phyloP scores from a whole-genome alignment of 768 basidiomycete genomes.

The Hirschioporus abietinus region DNA sequence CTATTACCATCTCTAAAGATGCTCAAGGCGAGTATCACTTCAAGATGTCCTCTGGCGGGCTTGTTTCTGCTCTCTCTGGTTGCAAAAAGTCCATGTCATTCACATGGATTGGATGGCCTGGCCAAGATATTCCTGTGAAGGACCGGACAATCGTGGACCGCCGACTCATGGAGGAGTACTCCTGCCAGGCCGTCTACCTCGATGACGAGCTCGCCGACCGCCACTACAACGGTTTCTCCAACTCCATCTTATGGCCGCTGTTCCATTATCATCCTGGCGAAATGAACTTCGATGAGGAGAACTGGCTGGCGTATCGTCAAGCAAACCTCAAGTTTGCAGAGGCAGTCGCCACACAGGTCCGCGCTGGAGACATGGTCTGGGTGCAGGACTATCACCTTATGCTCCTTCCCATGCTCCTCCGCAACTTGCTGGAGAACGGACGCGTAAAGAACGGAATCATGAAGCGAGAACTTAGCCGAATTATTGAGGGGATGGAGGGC shows the following conservation, averaged over 20 bases:
- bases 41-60: conserved; percentile 98
- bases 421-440: conserved; percentile 77
- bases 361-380: conserved; percentile 94
- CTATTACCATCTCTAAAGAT: conserved; percentile 94
- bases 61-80: conserved; percentile 93
- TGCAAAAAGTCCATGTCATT: conserved; percentile 98
- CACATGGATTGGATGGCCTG: conserved; percentile 97
- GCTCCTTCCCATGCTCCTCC: conserved; percentile 95
- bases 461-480: conserved; percentile 55
- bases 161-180: conserved; percentile 90
- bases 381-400: conserved; percentile 98
- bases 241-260: conserved; percentile 98
- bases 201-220: conserved; percentile 97
- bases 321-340: conserved; percentile 95
- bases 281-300: conserved; percentile 99
- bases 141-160: conserved; percentile 90
- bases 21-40: conserved; percentile 90
- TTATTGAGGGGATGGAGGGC: conserved; percentile 65
- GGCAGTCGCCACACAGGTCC: conserved; percentile 72
- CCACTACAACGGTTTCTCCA: conserved; percentile 98
- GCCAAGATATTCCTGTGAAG: conserved; percentile 88
- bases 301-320: conserved; percentile 97
- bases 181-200: conserved; percentile 96
- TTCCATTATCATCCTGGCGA: conserved; percentile 99
- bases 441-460: conserved; percentile 51